phyloP scores from a whole-genome alignment of 2,329 filamentous ascomycete genomes.

The Xylariales sp. region DNA sequence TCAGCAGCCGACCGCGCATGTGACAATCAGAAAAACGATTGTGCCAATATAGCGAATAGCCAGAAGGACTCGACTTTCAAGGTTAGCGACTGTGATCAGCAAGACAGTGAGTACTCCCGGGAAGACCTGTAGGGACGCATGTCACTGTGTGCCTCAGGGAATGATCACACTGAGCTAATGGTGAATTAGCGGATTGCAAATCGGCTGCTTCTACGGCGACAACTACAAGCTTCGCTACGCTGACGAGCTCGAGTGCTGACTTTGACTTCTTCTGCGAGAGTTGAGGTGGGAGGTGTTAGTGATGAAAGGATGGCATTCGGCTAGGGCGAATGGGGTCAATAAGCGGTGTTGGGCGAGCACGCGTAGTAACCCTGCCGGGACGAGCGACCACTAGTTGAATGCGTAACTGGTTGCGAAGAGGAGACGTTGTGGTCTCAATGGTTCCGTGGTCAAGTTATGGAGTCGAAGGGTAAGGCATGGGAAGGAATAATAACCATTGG shows the following conservation, averaged over 20 bases:
- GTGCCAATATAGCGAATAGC: constrained; percentile 36
- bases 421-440: too few relatives aligned
- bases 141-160: neutral
- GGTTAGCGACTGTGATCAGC: constrained; percentile 42
- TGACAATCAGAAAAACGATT: constrained; percentile 46
- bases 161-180: neutral
- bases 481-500: too few relatives aligned
- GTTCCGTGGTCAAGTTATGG: too few relatives aligned
- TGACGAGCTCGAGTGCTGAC: constrained; percentile 36
- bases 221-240: constrained; percentile 24
- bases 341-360: too few relatives aligned
- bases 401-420: too few relatives aligned
- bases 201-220: constrained; percentile 24
- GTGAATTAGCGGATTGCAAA: constrained; percentile 34
- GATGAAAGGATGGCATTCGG: too few relatives aligned
- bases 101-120: constrained; percentile 34
- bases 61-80: constrained; percentile 26
- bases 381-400: too few relatives aligned
- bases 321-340: too few relatives aligned
- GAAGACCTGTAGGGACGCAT: neutral
- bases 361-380: too few relatives aligned
- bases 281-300: too few relatives aligned
- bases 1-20: constrained; percentile 39
- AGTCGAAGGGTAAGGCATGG: too few relatives aligned
- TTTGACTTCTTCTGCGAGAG: constrained; percentile 46